These are phyloP conservation scores for Colletotrichum karsti DNA, from an alignment of 2,329 filamentous ascomycete species.

Conservation along the genomic window DNA sequence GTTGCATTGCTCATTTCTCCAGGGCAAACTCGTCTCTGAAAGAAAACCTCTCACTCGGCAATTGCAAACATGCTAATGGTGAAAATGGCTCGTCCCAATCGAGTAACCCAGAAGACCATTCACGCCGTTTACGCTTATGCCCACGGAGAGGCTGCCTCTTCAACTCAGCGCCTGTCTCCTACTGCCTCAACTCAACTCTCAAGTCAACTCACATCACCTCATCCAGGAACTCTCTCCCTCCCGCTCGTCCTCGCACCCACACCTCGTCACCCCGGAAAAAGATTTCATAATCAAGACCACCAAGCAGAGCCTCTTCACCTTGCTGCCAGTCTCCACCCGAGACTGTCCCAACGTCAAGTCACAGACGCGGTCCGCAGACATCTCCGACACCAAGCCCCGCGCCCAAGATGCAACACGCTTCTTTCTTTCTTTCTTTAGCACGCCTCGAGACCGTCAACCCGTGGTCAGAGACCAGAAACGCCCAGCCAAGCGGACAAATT, in stretches of 20 bases:
- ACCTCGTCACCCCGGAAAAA: neutral
- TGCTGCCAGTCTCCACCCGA: conserved; percentile 13
- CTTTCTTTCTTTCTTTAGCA: conserved; percentile 3
- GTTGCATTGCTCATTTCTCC: neutral
- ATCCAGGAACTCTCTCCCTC: neutral
- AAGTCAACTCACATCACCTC: neutral
- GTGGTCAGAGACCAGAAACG: neutral
- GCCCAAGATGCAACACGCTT: neutral
- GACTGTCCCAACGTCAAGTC: conserved; percentile 23
- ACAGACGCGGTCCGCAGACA: neutral
- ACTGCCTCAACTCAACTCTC: neutral
- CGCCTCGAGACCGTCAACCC: neutral
- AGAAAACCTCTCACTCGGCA: neutral
- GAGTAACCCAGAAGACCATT: conserved; percentile 1
- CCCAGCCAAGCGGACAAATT: neutral
- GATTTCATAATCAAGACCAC: neutral
- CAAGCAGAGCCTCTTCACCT: conserved; percentile 18
- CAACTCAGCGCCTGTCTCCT: neutral
- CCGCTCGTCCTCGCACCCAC: neutral
- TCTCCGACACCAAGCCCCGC: neutral
- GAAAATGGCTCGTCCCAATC: conserved; percentile 12
- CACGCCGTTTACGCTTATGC: neutral
- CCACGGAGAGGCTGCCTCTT: neutral
- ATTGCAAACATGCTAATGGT: neutral
- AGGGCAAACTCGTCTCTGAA: neutral